Evolutionary conservation across 768 basidiomycete genomes (phyloP).

Genomic region (Lactarius psammicola): DNA sequence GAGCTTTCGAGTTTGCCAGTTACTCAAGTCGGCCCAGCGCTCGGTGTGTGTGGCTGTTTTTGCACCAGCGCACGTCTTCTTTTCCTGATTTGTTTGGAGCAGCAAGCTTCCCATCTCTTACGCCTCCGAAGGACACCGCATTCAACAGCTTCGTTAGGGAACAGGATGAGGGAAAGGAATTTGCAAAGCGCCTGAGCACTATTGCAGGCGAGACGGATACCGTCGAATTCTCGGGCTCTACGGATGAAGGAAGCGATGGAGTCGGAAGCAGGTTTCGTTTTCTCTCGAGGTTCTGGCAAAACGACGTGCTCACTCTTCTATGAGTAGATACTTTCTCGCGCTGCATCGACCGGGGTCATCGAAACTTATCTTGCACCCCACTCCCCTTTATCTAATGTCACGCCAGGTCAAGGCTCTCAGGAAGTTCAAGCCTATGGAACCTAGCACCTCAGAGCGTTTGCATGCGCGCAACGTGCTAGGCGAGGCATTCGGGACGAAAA

Average conservation of each 20-base stretch:
- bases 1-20: constrained; percentile 38
- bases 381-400: constrained; percentile 65
- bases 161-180: constrained; percentile 34
- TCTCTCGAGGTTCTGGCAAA: no score
- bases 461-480: constrained; percentile 78
- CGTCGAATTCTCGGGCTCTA: constrained; percentile 76
- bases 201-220: constrained; percentile 82
- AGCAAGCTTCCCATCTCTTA: constrained; percentile 67
- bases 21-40: constrained; percentile 48
- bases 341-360: constrained; percentile 76
- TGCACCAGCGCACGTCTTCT: background rate
- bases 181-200: constrained; percentile 40
- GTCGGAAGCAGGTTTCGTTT: constrained; percentile 65
- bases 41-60: constrained; percentile 42
- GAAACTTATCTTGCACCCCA: constrained; percentile 64
- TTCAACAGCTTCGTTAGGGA: constrained; percentile 60
- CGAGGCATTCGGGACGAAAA: constrained; percentile 93
- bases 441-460: constrained; percentile 53
- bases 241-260: constrained; percentile 50
- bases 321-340: constrained; percentile 73
- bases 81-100: constrained; percentile 5
- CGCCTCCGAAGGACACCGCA: constrained; percentile 54
- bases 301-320: background rate
- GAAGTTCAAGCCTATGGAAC: constrained; percentile 49
- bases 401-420: constrained; percentile 86